These are phyloP conservation scores for Calycina marina DNA, from an alignment of 2,329 filamentous ascomycete genomes.

Conservation along the genomic window DNA sequence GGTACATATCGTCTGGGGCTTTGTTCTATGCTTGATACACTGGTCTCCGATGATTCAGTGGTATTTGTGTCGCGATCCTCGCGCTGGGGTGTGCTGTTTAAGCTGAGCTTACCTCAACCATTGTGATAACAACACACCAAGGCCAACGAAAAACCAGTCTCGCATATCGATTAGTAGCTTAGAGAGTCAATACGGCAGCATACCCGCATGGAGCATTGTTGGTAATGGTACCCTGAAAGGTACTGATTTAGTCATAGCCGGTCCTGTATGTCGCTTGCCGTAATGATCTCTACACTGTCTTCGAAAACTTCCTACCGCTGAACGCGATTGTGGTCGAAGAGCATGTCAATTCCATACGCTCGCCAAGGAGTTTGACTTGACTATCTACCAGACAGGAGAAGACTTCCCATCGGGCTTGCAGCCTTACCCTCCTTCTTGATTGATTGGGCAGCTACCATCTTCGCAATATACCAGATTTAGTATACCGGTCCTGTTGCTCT, in stretches of 20 bases:
- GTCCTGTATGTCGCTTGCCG: conserved; percentile 8
- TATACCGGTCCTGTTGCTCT: conserved; percentile 49
- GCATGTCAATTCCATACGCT: conserved; percentile 49
- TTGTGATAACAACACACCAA: no score
- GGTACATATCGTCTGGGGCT: no score
- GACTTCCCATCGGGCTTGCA: conserved; percentile 46
- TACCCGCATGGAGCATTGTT: no score
- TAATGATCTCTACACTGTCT: conserved; percentile 8
- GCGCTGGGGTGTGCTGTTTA: no score
- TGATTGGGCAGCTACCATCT: conserved; percentile 47
- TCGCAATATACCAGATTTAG: conserved; percentile 56
- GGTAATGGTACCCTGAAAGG: conserved; percentile 6
- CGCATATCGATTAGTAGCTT: no score
- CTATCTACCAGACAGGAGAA: conserved; percentile 39
- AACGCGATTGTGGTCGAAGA: conserved; percentile 45
- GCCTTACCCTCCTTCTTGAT: conserved; percentile 45
- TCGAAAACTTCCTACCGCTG: conserved; percentile 38
- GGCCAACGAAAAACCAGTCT: no score
- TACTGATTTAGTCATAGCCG: conserved; percentile 1
- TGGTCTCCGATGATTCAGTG: no score
- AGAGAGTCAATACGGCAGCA: no score
- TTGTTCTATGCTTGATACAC: no score
- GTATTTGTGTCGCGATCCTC: no score
- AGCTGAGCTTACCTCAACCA: no score
- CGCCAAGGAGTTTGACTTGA: conserved; percentile 38